Conservation (phyloP, 2,329 filamentous ascomycete genomes). For the Daldinia eschscholtzii region DNA sequence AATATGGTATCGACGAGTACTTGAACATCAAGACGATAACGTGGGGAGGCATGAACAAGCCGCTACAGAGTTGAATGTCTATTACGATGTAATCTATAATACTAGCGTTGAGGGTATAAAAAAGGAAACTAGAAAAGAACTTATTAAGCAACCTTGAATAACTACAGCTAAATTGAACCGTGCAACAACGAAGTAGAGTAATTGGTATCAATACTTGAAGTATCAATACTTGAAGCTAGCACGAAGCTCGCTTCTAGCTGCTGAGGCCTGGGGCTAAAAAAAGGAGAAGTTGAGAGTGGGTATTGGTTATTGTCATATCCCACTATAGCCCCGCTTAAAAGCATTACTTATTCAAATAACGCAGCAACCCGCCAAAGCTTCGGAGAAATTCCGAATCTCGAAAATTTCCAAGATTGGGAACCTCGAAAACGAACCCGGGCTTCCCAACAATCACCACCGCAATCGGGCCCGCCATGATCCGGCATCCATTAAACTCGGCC, state of each 20-base stretch:
- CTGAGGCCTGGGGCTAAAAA: no score
- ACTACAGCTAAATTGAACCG: background rate
- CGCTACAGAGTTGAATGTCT: slow-evolving; percentile 60
- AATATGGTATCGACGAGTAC: slow-evolving; percentile 83
- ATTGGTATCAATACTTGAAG: background rate
- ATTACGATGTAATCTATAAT: slow-evolving; percentile 14
- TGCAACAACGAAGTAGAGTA: background rate
- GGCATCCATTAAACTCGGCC: slow-evolving; percentile 49
- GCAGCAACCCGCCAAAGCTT: slow-evolving; percentile 28
- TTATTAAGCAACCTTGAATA: background rate
- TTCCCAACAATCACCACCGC: slow-evolving; percentile 30
- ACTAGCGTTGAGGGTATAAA: slow-evolving; percentile 18
- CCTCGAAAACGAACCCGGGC: slow-evolving; percentile 5
- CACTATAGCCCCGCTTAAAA: slow-evolving; percentile 12
- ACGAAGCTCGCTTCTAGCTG: background rate
- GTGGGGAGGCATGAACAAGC: slow-evolving; percentile 67
- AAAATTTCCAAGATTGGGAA: slow-evolving; percentile 26
- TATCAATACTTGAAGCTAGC: slow-evolving; percentile 53
- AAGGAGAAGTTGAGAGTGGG: slow-evolving; percentile 1
- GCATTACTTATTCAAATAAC: slow-evolving; percentile 20
- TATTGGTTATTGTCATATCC: slow-evolving; percentile 11
- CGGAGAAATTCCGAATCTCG: slow-evolving; percentile 41
- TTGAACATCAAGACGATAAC: slow-evolving; percentile 76
- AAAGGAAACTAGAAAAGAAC: slow-evolving; percentile 7
- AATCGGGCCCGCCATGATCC: slow-evolving; percentile 48